Conservation (phyloP, 306 rosid genomes). For the Benincasa hispida region DNA sequence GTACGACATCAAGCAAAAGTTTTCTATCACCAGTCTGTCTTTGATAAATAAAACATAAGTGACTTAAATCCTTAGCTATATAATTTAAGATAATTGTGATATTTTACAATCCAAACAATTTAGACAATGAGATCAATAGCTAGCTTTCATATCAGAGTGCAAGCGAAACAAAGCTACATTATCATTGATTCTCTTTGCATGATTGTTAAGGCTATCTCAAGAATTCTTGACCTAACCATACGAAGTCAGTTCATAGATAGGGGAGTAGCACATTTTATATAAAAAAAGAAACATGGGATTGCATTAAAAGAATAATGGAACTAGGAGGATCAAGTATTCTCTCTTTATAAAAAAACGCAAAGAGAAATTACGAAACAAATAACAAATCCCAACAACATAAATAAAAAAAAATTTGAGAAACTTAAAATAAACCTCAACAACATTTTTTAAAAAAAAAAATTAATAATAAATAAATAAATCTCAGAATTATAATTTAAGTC, state of each 20-base stretch:
- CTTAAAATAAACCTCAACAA: background rate
- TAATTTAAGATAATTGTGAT: background rate
- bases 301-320: background rate
- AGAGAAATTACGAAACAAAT: background rate
- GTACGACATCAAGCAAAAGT: slow-evolving; percentile 55
- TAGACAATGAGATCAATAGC: background rate
- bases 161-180: background rate
- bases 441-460: too few species aligned
- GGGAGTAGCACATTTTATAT: background rate
- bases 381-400: background rate
- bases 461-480: background rate
- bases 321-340: background rate
- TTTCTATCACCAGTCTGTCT: slow-evolving; percentile 77
- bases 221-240: background rate
- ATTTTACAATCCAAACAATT: background rate
- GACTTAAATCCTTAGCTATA: slow-evolving; percentile 12
- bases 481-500: background rate
- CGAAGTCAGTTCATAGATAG: background rate
- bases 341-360: background rate
- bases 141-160: background rate
- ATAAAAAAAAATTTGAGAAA: background rate
- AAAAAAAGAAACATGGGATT: background rate
- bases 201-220: background rate
- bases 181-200: background rate
- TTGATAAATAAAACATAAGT: slow-evolving; percentile 23